phyloP scores from a whole-genome alignment of 75 land plant genomes.

The Pinus albicaulis region DNA sequence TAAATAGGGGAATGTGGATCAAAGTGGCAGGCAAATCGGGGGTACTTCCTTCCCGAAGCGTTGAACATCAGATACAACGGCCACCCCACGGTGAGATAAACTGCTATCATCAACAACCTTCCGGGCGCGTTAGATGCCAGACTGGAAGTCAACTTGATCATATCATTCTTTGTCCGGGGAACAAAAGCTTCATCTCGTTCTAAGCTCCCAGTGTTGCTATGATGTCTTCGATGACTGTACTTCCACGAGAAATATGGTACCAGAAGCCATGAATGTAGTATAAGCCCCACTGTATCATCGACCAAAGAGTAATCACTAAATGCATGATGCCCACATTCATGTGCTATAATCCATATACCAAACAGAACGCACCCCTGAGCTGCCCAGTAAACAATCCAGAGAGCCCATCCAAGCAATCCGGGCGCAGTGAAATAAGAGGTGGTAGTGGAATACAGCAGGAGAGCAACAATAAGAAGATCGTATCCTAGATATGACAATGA shows the following conservation, averaged over 20 bases:
- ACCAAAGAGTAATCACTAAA: constrained; percentile 46
- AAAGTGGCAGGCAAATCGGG: constrained; percentile 48
- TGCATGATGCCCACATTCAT: constrained; percentile 67
- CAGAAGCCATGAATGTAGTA: constrained; percentile 55
- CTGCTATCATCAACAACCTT: constrained; percentile 26
- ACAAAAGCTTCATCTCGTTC: constrained; percentile 80
- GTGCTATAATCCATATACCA: constrained; percentile 78
- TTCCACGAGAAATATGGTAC: constrained; percentile 90
- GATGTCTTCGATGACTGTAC: constrained; percentile 70
- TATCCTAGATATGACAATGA: constrained; percentile 49
- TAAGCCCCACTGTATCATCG: constrained; percentile 53
- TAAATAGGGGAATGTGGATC: constrained; percentile 58
- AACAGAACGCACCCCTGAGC: constrained; percentile 52
- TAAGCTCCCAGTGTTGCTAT: constrained; percentile 68
- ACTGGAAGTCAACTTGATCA: constrained; percentile 20
- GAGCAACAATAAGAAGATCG: constrained; percentile 29
- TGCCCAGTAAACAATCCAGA: constrained; percentile 60
- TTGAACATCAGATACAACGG: constrained; percentile 57
- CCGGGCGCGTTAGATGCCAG: constrained; percentile 61
- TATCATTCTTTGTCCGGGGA: constrained; percentile 42
- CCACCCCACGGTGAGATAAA: constrained; percentile 62
- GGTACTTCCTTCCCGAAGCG: constrained; percentile 55
- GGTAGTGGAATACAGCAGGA: constrained; percentile 24
- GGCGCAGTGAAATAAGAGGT: constrained; percentile 18
- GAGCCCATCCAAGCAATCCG: constrained; percentile 12